phyloP scores from a whole-genome alignment of 345 rosid genomes.

The Rhizophora apiculata region DNA sequence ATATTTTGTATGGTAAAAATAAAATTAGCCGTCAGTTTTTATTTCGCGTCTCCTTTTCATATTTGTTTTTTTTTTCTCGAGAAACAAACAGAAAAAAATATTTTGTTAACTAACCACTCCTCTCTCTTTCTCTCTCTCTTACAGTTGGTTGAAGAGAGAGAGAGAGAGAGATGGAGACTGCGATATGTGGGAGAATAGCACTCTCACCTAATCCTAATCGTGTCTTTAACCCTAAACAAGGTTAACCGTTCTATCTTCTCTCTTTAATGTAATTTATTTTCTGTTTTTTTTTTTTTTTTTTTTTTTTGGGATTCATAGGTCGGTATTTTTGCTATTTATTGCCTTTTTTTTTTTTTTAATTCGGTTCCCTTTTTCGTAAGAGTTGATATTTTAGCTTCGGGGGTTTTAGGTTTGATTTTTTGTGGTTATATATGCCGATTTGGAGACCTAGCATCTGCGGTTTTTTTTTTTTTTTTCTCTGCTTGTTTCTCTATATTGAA shows the following conservation, averaged over 20 bases:
- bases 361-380: too few species aligned
- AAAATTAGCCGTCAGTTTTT: background rate
- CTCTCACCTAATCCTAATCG: slow-evolving; percentile 64
- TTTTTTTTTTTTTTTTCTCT: too few species aligned
- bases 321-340: too few species aligned
- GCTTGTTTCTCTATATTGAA: too few species aligned
- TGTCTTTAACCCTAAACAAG: slow-evolving; percentile 57
- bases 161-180: slow-evolving; percentile 53
- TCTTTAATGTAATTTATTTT: background rate
- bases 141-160: background rate
- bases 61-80: too few species aligned
- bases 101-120: too few species aligned
- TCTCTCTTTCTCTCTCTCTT: too few species aligned
- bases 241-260: slow-evolving; percentile 28
- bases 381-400: too few species aligned
- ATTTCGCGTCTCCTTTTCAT: too few species aligned
- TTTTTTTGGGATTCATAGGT: background rate
- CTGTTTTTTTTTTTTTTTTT: background rate
- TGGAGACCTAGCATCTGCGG: background rate
- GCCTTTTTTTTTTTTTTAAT: too few species aligned
- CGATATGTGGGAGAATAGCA: slow-evolving; percentile 68
- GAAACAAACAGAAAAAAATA: background rate
- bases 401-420: too few species aligned
- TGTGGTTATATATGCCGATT: too few species aligned
- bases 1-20: background rate